Evolutionary conservation across 2,329 filamentous ascomycete genomes (phyloP).

Genomic region (Sporothrix sp.): DNA sequence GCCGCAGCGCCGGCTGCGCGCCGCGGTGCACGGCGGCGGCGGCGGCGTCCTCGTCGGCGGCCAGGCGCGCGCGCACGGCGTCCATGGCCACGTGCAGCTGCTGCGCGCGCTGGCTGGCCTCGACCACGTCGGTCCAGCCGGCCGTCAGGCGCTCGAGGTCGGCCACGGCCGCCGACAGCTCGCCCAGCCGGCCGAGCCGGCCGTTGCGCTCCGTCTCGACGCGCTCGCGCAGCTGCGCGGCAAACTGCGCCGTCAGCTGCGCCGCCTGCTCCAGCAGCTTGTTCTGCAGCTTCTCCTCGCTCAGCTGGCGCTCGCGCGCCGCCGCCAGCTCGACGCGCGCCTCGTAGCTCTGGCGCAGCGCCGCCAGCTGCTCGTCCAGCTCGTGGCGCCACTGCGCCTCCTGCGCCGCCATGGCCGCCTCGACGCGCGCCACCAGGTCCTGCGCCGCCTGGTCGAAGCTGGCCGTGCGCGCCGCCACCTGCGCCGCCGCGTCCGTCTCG

Average conservation of each 20-base stretch:
- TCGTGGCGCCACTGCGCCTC: slow-evolving; percentile 78
- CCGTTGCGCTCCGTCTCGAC: slow-evolving; percentile 85
- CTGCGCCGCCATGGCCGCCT: slow-evolving; percentile 70
- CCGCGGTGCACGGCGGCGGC: not conserved
- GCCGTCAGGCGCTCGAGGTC: slow-evolving; percentile 81
- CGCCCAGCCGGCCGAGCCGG: slow-evolving; percentile 74
- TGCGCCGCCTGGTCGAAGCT: slow-evolving; percentile 81
- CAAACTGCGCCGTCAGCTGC: slow-evolving; percentile 75
- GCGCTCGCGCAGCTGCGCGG: slow-evolving; percentile 63
- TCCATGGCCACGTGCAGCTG: slow-evolving; percentile 94
- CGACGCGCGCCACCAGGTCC: slow-evolving; percentile 80
- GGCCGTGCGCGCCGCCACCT: slow-evolving; percentile 60
- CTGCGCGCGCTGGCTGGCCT: slow-evolving; percentile 85
- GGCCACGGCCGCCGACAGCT: slow-evolving; percentile 65
- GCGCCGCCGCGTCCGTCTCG: slow-evolving; percentile 60
- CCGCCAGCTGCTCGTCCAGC: slow-evolving; percentile 77
- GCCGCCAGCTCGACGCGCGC: slow-evolving; percentile 69
- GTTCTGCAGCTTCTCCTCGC: slow-evolving; percentile 76
- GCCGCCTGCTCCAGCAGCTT: slow-evolving; percentile 84
- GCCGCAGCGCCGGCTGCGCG: slow-evolving; percentile 61
- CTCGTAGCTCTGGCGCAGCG: slow-evolving; percentile 67
- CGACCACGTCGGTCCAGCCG: slow-evolving; percentile 84
- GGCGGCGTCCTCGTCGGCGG: slow-evolving; percentile 9
- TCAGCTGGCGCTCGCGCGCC: slow-evolving; percentile 67
- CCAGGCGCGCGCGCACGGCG: slow-evolving; percentile 64